Evolutionary conservation across 371 early-diverging fungal species (phyloP), one percentile per base, ranked within the genome.

Genomic region (Apophysomyces trapeziformis): DNA sequence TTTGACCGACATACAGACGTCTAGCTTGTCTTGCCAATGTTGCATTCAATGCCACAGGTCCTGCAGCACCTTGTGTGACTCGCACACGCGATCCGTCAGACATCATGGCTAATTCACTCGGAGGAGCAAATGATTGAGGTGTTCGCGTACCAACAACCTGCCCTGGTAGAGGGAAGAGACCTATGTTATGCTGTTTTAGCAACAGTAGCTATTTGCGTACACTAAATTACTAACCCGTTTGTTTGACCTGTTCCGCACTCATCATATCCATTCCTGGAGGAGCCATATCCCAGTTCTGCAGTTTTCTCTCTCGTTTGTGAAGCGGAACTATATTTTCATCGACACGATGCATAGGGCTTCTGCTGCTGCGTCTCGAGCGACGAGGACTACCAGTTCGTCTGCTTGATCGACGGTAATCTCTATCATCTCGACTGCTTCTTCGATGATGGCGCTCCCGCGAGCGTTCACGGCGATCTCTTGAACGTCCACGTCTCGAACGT

Each of bases 261-360:
- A 96, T 86, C 59, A 87, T 89, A 73, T 98, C 97, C 77, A 90
- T 97, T 26, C 97, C 98, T 16, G 89, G 87, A 45, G 98, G 98
- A 1, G 95, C 86, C 64, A 93, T 83, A 79, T 99, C 99, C 99
- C 99, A 99, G 71, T 91, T 88, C 63, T 90, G 85, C 39, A 97
- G 84, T 76, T 92, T 94, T 41, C 92, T 82, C 35, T 77, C 81
- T 60, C 96, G 79, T 72, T 90, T 83, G 72, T 96, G 92, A 38
- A 98, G 77, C 11, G 96, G 96, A 37, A 90, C 75, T 7, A 86
- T 78, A 7, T 54, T 62, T 26, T 87, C 80, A 63, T 85, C 87
- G 74, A 75, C 79, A 66, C 85, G 75, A 68, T 75, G 73, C 61
- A 77, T 73, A 13, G 63, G 60, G 11, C 54, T 50, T 50, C 21